A percentile compares a stretch with the other conserved stretches of the same genome.
Conservation (phyloP, 768 basidiomycete genomes). For the Grammothele lineata region DNA sequence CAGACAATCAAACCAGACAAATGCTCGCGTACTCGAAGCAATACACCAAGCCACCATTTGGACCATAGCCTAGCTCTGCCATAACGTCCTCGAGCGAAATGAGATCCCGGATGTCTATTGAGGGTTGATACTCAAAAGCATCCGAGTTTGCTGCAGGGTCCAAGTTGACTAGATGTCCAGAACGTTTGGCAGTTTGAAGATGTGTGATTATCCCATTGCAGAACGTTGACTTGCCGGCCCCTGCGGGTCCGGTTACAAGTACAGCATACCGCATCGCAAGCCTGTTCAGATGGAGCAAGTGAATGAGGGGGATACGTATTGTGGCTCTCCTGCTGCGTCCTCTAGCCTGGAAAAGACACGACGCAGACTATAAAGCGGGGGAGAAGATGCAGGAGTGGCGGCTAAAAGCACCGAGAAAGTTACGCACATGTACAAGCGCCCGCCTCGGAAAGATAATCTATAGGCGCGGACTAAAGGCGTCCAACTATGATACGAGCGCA, state of each 20-base stretch:
- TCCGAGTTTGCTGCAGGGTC: conserved; percentile 89
- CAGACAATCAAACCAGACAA: too few species aligned
- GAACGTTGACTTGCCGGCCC: conserved; percentile 97
- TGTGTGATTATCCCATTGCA: conserved; percentile 86
- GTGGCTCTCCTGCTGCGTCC: too few species aligned
- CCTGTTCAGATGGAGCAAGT: background rate
- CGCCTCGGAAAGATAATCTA: conserved; percentile 5
- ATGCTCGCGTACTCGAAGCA: conserved; percentile 91
- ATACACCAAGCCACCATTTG: conserved; percentile 95
- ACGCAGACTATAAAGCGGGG: background rate
- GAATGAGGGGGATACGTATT: too few species aligned
- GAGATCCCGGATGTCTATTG: conserved; percentile 91
- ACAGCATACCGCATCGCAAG: conserved; percentile 79
- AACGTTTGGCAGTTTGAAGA: conserved; percentile 73
- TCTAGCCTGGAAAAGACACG: background rate
- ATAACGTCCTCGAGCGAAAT: conserved; percentile 94
- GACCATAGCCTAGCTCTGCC: conserved; percentile 91
- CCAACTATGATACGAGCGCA: background rate
- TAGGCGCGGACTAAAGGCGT: background rate
- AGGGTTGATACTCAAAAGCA: conserved; percentile 89
- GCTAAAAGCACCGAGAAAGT: background rate
- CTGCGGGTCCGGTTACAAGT: conserved; percentile 92
- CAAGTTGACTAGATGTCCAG: conserved; percentile 92
- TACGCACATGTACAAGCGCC: background rate
- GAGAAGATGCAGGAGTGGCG: background rate